These are phyloP conservation scores for Umbilicaria muhlenbergii DNA, from an alignment of 495 filamentous ascomycete species.

Conservation along the genomic window DNA sequence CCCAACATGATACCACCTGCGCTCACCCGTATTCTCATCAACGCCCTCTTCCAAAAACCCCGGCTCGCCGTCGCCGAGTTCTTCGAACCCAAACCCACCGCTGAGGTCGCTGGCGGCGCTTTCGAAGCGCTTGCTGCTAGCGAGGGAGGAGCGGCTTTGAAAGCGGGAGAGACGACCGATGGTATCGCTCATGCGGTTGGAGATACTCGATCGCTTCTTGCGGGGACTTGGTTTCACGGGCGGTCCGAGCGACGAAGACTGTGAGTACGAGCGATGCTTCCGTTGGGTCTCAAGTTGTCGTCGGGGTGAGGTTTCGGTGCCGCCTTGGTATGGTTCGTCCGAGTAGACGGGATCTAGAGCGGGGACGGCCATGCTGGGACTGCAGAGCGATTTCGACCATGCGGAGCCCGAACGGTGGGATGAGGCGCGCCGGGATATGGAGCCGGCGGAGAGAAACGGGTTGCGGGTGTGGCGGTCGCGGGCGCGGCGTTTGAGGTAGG, in stretches of 20 bases:
- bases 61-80: neutral
- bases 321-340: neutral
- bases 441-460: conserved; percentile 6
- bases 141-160: neutral
- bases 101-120: conserved; percentile 2
- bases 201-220: neutral
- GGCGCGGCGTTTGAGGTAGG: conserved; percentile 7
- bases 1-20: neutral
- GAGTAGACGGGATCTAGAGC: neutral
- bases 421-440: conserved; percentile 6
- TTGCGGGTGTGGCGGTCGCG: conserved; percentile 1
- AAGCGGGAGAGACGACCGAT: neutral
- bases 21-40: conserved; percentile 1
- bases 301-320: neutral
- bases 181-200: neutral
- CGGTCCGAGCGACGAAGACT: conserved; percentile 5
- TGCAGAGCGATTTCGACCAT: neutral
- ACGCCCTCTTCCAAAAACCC: conserved; percentile 1
- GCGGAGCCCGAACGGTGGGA: neutral
- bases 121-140: conserved; percentile 1
- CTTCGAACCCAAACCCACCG: neutral
- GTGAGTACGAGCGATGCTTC: neutral
- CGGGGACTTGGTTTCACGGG: neutral
- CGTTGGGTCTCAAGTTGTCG: neutral
- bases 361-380: conserved; percentile 6